Conservation (phyloP, 306 rosid genomes). For the Prunus campanulata region DNA sequence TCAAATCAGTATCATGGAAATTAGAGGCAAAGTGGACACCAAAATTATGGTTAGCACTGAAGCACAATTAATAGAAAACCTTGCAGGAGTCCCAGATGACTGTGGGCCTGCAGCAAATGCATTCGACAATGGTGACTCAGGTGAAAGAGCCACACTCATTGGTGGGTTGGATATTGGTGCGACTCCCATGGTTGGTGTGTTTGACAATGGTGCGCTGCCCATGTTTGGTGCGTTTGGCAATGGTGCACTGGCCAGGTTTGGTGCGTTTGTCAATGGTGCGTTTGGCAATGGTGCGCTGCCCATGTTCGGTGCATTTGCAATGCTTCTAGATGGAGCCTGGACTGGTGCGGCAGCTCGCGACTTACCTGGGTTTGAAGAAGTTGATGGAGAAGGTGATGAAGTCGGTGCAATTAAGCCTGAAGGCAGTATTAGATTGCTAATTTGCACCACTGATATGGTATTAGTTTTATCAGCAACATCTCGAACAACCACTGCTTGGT, state of each 20-base stretch:
- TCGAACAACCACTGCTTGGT: neutral
- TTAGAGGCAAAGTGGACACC: neutral
- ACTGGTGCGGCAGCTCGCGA: neutral
- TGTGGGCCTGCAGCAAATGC: neutral
- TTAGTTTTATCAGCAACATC: neutral
- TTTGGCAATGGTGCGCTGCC: too few species aligned
- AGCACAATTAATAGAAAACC: neutral
- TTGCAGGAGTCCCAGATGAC: neutral
- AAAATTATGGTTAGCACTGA: neutral
- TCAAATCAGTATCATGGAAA: neutral
- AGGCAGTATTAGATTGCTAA: neutral
- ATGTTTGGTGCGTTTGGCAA: too few species aligned
- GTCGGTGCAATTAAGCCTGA: neutral
- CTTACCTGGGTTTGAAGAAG: neutral
- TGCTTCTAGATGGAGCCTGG: neutral
- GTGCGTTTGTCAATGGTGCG: neutral
- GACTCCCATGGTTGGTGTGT: neutral
- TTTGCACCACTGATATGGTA: neutral
- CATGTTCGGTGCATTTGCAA: neutral
- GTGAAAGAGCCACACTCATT: neutral
- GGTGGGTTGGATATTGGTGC: neutral
- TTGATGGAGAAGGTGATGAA: neutral
- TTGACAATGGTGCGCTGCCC: neutral
- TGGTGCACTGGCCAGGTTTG: neutral
- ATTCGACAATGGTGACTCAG: neutral